Base-by-base conservation (phyloP, 2,329 filamentous ascomycete genomes). In the Fusarium sp. region DNA sequence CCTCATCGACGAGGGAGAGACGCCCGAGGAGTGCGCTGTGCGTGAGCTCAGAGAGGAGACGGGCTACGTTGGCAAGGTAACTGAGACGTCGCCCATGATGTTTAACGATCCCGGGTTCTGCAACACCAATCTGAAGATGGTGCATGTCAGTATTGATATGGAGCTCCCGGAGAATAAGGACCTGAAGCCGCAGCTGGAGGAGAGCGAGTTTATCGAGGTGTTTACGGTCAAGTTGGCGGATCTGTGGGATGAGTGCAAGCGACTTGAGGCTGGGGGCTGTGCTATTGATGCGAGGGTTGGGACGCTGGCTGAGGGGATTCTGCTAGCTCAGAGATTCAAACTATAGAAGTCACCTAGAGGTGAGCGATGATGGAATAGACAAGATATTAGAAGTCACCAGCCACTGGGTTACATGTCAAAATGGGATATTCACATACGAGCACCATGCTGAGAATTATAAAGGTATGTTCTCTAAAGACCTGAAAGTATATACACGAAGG, bases 141-240 rank as follows among this genome's bases (percentile, higher is more conserved):
- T 93, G 12, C 90, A 93, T 71, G 85, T 93, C 38, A 83, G 80
- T 1, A 85, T 94, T 62, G 90, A 94, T 74, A 85, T 91, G 81
- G 81, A 78, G 5, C 78, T 87, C 2, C 83, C 88, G 0, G 87
- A 87, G 68, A 94, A 94, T 72, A 84, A 88, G 72, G 80, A 90
- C 49, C 86, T 86, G 2, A 81, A 87, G 73, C 88, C 91, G 0
- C 79, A 90, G 71, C 80, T 93, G 7, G 91, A 94, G 72, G 91
- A 93, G 25, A 89, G 87, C 62, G 91, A 94, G 76, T 93, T 93
- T 72, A 93, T 94, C 70, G 90, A 93, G 73, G 88, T 88, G 31
- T 93, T 94, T 70, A 85, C 84, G 8, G 81, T 92, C 7, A 88
- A 87, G 6, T 72, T 94, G 39, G 78, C 76, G 19, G 79, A 83